Conservation (phyloP, 768 basidiomycete genomes). For the Mycena haematopus region DNA sequence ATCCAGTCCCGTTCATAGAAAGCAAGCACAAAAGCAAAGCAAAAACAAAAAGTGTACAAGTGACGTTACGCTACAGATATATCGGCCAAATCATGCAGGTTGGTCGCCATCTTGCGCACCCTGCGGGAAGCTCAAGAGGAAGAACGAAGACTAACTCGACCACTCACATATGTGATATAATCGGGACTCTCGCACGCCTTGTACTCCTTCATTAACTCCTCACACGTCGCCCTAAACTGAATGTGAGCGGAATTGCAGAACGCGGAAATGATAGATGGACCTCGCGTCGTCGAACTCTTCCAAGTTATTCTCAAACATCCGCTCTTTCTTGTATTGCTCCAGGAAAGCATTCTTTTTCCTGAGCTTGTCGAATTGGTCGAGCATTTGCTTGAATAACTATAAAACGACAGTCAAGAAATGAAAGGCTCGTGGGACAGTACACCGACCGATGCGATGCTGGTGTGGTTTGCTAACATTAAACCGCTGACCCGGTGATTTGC, state of each 20-base stretch:
- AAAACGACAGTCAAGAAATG: slow-evolving; percentile 2
- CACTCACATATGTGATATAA: slow-evolving; percentile 86
- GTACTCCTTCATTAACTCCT: slow-evolving; percentile 91
- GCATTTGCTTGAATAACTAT: slow-evolving; percentile 93
- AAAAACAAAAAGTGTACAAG: slow-evolving; percentile 14
- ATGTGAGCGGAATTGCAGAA: slow-evolving; percentile 1
- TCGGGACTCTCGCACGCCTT: slow-evolving; percentile 95
- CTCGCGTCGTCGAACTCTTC: slow-evolving; percentile 99
- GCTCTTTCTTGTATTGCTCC: slow-evolving; percentile 97
- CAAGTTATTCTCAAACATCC: slow-evolving; percentile 90
- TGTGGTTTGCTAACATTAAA: slow-evolving; percentile 98
- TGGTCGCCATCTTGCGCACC: slow-evolving; percentile 38
- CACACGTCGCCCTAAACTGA: slow-evolving; percentile 72
- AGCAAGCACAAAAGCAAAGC: slow-evolving; percentile 23
- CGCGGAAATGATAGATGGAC: slow-evolving; percentile 46
- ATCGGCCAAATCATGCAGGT: slow-evolving; percentile 25
- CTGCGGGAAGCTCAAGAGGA: slow-evolving; percentile 21
- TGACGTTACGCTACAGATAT: slow-evolving; percentile 17
- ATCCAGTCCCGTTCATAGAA: slow-evolving; percentile 21
- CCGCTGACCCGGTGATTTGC: slow-evolving; percentile 96
- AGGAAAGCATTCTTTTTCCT: slow-evolving; percentile 91
- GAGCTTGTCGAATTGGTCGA: slow-evolving; percentile 92
- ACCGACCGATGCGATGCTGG: slow-evolving; percentile 93
- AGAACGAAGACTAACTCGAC: neutral
- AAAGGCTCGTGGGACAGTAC: neutral